Conservation (phyloP, 768 basidiomycete species). For the Asterophora parasitica region DNA sequence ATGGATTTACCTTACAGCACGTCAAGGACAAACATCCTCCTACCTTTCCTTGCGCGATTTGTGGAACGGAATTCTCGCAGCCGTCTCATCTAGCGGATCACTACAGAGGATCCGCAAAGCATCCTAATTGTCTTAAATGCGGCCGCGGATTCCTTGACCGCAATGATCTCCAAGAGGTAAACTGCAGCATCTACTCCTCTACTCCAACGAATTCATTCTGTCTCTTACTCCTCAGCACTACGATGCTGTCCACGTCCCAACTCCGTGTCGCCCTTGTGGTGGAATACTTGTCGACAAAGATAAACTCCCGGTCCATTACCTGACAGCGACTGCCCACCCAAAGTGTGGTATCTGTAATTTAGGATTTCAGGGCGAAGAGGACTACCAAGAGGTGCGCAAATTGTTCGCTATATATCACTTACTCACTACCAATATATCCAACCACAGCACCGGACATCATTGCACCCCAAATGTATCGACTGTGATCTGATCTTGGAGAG, state of each 20-base stretch:
- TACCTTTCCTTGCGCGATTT: conserved; percentile 35
- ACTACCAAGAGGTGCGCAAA: conserved; percentile 30
- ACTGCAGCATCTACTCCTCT: conserved; percentile 2
- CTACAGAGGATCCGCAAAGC: conserved; percentile 38
- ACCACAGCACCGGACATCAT: neutral
- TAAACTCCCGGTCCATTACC: conserved; percentile 35
- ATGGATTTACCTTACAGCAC: conserved; percentile 24
- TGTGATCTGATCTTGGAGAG: conserved; percentile 39
- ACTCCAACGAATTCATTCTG: neutral
- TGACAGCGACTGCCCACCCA: conserved; percentile 29
- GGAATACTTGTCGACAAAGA: conserved; percentile 30
- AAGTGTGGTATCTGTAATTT: conserved; percentile 8
- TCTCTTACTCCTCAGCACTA: conserved; percentile 27
- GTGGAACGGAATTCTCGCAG: conserved; percentile 28
- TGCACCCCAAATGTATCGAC: conserved; percentile 21
- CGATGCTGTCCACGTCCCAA: conserved; percentile 22
- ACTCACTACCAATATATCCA: neutral
- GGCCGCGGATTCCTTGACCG: conserved; percentile 38
- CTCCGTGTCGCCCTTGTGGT: conserved; percentile 25
- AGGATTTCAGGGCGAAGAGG: conserved; percentile 15
- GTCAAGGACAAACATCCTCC: conserved; percentile 39
- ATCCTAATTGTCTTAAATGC: conserved; percentile 44
- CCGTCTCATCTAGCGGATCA: conserved; percentile 40
- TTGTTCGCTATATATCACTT: neutral
- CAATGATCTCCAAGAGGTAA: conserved; percentile 30